A percentile compares a stretch with the other conserved stretches of the same genome.
Conservation (phyloP, 2,329 filamentous ascomycete species). For the Beauveria varroae region DNA sequence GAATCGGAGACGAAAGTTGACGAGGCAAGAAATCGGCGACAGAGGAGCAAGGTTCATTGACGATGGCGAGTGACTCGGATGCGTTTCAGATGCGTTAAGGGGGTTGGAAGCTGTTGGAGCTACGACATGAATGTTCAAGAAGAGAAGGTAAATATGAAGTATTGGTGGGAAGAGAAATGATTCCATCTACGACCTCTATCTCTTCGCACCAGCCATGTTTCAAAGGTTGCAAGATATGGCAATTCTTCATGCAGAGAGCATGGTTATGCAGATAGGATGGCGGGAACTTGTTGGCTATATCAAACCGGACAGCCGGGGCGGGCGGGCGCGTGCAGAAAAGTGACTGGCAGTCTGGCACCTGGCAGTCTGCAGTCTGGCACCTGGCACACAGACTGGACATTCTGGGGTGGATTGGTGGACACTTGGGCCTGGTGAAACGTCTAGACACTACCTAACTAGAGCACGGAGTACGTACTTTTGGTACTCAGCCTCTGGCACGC, state of each 20-base stretch:
- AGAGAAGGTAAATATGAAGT: too few relatives aligned
- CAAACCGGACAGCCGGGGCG: too few relatives aligned
- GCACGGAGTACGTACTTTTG: too few relatives aligned
- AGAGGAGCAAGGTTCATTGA: background rate
- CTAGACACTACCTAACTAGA: too few relatives aligned
- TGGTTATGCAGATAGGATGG: background rate
- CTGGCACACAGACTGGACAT: too few relatives aligned
- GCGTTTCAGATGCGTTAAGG: conserved; percentile 1
- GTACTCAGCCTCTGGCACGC: too few relatives aligned
- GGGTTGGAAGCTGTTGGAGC: background rate
- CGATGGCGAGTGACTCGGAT: conserved; percentile 2
- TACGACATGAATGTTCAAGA: too few relatives aligned
- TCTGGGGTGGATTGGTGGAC: too few relatives aligned
- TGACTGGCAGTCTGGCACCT: too few relatives aligned
- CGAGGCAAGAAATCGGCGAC: background rate
- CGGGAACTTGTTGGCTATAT: background rate
- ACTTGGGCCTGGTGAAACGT: too few relatives aligned
- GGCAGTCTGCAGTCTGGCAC: too few relatives aligned
- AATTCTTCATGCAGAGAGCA: background rate
- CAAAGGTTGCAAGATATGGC: background rate
- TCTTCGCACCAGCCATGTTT: background rate
- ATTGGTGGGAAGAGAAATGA: background rate
- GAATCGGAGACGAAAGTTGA: background rate
- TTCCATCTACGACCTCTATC: background rate
- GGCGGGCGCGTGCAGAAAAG: too few relatives aligned